Base-by-base conservation (phyloP, 1,284 basidiomycete species). In the Ganoderma leucocontextum region DNA sequence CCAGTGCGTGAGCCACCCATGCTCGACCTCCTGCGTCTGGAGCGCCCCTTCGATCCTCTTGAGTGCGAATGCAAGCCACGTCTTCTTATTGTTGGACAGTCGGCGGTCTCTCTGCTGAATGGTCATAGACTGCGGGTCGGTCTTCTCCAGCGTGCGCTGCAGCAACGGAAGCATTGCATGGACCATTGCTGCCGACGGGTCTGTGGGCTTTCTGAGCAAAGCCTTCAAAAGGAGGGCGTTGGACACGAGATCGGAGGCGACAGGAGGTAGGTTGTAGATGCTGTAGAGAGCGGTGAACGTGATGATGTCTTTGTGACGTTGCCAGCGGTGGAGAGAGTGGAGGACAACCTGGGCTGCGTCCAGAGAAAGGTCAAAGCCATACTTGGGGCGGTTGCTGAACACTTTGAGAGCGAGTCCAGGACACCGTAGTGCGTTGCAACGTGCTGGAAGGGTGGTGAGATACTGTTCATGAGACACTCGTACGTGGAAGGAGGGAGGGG, bases 361-460 rank as follows among this genome's bases (percentile, higher is more conserved):
- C 17, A 86, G 79, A 0, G 84, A 81, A n/a, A 92, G 82, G 44
- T 82, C 78, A 15, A 91, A 73, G 62, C 85, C 84, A 75, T 91
- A 90, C 74, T 87, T 89, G 17, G 88, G 80, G 69, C 85, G 88
- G 75, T 90, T 79, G 35, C 87, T 85, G 75, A 89, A 91, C 19
- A 91, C 86, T 15, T 83, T 79, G 19, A 92, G 80, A 6, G 89
- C 89, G 47, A 90, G 82, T 39, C 80, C 74, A 0, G 88, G 86
- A 69, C 86, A 87, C 3, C 79, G 75, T 2, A 91, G 82, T 71
- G 89, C 83, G 66, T 84, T 81, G 64, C 89, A 91, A 12, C 89
- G 89, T 57, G 85, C 91, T 92, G 66, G 10, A 49, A 19, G 9
- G 22, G 10, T 39, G 10, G 57, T 67, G 4, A 61, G 64, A 41